Percentiles rank a stretch among this genome's conserved stretches.
These are phyloP conservation scores for Chlorociboria aeruginascens DNA, from an alignment of 495 filamentous ascomycete genomes.

Conservation along the genomic window DNA sequence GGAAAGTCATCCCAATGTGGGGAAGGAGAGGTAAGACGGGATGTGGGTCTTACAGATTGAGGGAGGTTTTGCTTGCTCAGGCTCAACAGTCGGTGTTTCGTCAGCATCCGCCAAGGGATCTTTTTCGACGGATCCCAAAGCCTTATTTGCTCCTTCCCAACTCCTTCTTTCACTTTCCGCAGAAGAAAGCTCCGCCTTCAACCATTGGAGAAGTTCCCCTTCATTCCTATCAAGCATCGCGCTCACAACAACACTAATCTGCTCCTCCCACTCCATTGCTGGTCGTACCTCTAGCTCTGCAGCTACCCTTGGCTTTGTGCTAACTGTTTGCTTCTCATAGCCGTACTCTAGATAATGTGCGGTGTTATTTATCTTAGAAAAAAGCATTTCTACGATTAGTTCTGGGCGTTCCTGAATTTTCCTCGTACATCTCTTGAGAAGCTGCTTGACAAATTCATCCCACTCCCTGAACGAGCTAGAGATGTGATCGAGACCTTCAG, in stretches of 20 bases:
- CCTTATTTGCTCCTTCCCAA: slow-evolving; percentile 65
- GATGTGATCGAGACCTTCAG: slow-evolving; percentile 57
- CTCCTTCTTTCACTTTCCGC: slow-evolving; percentile 63
- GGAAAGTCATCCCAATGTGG: neutral
- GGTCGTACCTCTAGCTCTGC: slow-evolving; percentile 73
- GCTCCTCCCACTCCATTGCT: slow-evolving; percentile 48
- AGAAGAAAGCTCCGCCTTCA: slow-evolving; percentile 54
- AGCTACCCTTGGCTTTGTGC: slow-evolving; percentile 43
- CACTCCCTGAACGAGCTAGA: slow-evolving; percentile 67
- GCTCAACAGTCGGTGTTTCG: slow-evolving; percentile 7
- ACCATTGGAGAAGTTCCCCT: slow-evolving; percentile 64
- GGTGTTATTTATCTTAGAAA: slow-evolving; percentile 81
- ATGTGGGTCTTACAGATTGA: slow-evolving; percentile 30
- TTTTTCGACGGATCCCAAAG: slow-evolving; percentile 28
- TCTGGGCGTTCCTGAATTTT: slow-evolving; percentile 77
- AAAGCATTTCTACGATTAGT: slow-evolving; percentile 77
- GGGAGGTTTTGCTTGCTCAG: slow-evolving; percentile 20
- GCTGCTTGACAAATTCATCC: slow-evolving; percentile 77
- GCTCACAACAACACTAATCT: slow-evolving; percentile 67
- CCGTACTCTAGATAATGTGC: slow-evolving; percentile 83
- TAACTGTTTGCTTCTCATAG: slow-evolving; percentile 65
- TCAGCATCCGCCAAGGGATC: slow-evolving; percentile 21
- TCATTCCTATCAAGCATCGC: slow-evolving; percentile 68
- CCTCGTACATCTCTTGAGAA: slow-evolving; percentile 60
- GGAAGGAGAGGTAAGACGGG: neutral